Conservation (phyloP, 805 yeast species). For the Nakazawaea siamensis region DNA sequence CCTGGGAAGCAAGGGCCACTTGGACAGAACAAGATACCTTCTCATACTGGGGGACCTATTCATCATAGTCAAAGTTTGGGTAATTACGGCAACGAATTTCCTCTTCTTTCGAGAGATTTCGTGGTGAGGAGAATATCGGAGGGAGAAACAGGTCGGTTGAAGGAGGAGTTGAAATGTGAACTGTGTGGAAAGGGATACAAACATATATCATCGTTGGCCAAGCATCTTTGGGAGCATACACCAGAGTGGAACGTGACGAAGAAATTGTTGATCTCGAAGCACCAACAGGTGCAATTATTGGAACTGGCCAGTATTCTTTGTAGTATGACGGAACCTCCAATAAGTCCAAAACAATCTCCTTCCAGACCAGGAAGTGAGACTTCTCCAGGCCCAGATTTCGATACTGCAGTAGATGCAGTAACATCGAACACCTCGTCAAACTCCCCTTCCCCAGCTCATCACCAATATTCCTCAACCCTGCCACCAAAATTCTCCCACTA, state of each 20-base stretch:
- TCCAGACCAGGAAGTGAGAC: constrained; percentile 6
- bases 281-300: constrained; percentile 77
- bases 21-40: no score
- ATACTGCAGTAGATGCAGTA: constrained; percentile 11
- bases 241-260: constrained; percentile 91
- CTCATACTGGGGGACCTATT: no score
- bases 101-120: constrained; percentile 51
- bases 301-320: constrained; percentile 75
- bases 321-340: constrained; percentile 48
- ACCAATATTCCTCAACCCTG: no score
- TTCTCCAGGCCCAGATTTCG: constrained; percentile 3
- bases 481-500: no score
- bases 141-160: constrained; percentile 78
- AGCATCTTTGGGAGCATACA: constrained; percentile 90
- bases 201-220: constrained; percentile 80
- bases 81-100: constrained; percentile 26
- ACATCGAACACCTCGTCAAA: constrained; percentile 14
- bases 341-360: constrained; percentile 3
- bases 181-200: constrained; percentile 90
- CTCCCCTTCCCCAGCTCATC: constrained; percentile 11
- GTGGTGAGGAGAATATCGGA: constrained; percentile 79
- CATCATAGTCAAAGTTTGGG: neutral
- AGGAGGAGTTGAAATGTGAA: constrained; percentile 80
- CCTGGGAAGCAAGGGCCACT: no score
- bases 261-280: constrained; percentile 72